Conservation (phyloP, 495 filamentous ascomycete genomes). For the Xylaria bambusicola region DNA sequence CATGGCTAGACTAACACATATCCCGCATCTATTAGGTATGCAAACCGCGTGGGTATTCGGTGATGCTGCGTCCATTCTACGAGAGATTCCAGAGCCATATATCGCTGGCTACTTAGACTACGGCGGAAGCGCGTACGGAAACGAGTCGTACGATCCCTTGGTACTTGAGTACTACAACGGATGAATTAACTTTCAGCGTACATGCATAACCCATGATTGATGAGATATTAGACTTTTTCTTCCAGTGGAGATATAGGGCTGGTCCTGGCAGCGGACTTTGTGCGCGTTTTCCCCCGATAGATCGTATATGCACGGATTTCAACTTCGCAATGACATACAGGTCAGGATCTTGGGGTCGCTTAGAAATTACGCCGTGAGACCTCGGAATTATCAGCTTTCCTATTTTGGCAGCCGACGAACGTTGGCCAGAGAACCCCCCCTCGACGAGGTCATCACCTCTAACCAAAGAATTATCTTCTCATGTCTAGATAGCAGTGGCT, state of each 20-base stretch:
- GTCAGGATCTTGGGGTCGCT: conserved; percentile 1
- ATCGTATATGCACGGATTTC: neutral
- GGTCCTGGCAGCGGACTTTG: neutral
- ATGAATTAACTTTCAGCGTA: neutral
- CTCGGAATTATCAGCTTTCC: neutral
- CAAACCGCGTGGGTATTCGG: conserved; percentile 57
- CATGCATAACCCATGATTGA: conserved; percentile 2
- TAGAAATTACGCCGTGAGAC: neutral
- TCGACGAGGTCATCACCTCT: too few species aligned
- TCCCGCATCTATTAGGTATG: conserved; percentile 39
- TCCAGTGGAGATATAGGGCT: neutral
- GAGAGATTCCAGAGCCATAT: conserved; percentile 40
- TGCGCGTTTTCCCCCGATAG: neutral
- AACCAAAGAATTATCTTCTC: too few species aligned
- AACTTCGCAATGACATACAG: neutral
- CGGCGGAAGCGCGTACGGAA: conserved; percentile 52
- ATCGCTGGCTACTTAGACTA: conserved; percentile 51
- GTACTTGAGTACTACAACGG: conserved; percentile 28
- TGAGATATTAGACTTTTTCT: neutral
- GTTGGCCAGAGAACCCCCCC: too few species aligned
- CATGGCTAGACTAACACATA: conserved; percentile 6
- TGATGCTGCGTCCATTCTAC: conserved; percentile 44
- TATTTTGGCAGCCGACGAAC: neutral
- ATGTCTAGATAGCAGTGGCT: too few species aligned
- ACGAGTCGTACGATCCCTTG: conserved; percentile 40